Evolutionary conservation across 2,329 filamentous ascomycete species (phyloP).

Genomic region (Penicillium vulpinum): DNA sequence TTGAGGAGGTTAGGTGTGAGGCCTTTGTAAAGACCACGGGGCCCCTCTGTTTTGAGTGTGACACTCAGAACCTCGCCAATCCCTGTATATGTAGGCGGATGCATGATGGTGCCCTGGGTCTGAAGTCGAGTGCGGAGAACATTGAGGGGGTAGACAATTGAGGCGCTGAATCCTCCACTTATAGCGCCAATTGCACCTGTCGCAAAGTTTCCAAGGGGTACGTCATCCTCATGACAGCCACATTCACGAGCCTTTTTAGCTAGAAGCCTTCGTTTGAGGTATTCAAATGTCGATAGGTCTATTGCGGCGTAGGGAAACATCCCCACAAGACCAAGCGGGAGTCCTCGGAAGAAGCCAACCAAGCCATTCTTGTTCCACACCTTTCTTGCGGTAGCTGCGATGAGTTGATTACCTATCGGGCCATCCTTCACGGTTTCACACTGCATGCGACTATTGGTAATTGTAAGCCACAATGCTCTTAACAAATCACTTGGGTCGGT

Average conservation of each 20-base stretch:
- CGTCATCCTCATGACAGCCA: conserved; percentile 79
- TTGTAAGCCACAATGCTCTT: conserved; percentile 7
- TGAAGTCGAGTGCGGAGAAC: conserved; percentile 88
- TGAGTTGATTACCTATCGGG: conserved; percentile 76
- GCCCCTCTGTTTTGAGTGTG: conserved; percentile 79
- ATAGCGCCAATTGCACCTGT: conserved; percentile 88
- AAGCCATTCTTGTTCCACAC: conserved; percentile 79
- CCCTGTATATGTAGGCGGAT: conserved; percentile 85
- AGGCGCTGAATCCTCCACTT: conserved; percentile 87
- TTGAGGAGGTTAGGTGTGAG: conserved; percentile 94
- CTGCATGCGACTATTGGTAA: conserved; percentile 71
- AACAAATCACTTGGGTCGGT: background rate
- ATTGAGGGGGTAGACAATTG: conserved; percentile 93
- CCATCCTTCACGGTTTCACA: conserved; percentile 90
- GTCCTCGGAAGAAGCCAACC: conserved; percentile 79
- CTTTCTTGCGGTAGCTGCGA: conserved; percentile 77
- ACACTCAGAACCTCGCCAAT: conserved; percentile 84
- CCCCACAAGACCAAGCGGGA: conserved; percentile 89
- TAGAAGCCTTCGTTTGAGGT: conserved; percentile 76
- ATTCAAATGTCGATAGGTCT: conserved; percentile 92
- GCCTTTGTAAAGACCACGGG: conserved; percentile 88
- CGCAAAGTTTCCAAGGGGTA: conserved; percentile 73
- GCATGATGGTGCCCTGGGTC: conserved; percentile 90
- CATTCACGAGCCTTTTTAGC: conserved; percentile 66
- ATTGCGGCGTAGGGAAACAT: conserved; percentile 99